phyloP scores from a whole-genome alignment of 75 land plant species.

The Gnetum montanum region DNA sequence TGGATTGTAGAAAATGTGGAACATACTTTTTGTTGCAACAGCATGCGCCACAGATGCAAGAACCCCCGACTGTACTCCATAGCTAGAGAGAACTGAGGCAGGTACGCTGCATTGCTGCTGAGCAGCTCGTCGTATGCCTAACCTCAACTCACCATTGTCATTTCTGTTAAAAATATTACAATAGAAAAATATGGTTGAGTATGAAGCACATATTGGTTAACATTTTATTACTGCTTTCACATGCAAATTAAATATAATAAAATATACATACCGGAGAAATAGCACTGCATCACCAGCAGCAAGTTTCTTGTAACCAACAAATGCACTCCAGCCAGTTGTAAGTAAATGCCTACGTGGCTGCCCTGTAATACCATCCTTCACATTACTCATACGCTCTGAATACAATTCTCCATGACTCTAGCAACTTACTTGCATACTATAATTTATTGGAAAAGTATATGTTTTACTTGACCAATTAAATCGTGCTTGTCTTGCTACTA shows the following conservation, averaged over 20 bases:
- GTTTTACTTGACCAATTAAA: no score
- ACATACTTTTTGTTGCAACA: slow-evolving; percentile 38
- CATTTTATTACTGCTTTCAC: no score
- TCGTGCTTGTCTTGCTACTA: no score
- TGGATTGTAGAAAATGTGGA: slow-evolving; percentile 72
- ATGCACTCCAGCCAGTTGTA: slow-evolving; percentile 96
- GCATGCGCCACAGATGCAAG: slow-evolving; percentile 62
- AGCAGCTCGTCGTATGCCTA: slow-evolving; percentile 23
- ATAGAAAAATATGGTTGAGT: neutral
- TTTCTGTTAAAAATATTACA: slow-evolving; percentile 11
- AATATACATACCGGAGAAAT: slow-evolving; percentile 74
- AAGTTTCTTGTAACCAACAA: slow-evolving; percentile 82
- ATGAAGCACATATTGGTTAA: no score
- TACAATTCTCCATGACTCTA: no score
- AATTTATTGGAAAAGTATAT: no score
- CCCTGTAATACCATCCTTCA: slow-evolving; percentile 40
- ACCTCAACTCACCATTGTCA: slow-evolving; percentile 27
- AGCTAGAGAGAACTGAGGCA: slow-evolving; percentile 21
- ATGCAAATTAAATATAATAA: no score
- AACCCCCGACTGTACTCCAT: slow-evolving; percentile 32
- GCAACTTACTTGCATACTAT: no score
- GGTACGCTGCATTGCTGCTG: slow-evolving; percentile 12
- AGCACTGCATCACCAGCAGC: slow-evolving; percentile 94
- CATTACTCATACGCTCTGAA: neutral
- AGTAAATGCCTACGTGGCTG: slow-evolving; percentile 91